Evolutionary conservation across 2,329 filamentous ascomycete species (phyloP).

Genomic region (Aspergillus aculeatinus): DNA sequence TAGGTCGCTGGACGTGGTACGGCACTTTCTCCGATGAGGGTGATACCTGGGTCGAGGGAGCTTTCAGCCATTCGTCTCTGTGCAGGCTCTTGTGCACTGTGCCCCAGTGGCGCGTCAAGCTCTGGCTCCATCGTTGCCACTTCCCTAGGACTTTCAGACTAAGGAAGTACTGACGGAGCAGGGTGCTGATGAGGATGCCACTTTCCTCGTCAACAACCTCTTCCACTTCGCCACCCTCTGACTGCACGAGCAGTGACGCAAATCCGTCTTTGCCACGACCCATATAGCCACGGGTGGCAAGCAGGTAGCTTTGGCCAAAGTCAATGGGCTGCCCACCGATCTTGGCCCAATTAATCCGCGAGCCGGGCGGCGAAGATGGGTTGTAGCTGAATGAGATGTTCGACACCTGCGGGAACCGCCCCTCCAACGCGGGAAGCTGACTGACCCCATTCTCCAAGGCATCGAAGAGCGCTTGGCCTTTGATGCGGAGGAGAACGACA

Average conservation of each 20-base stretch:
- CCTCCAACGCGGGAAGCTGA: slow-evolving; percentile 78
- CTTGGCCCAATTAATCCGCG: slow-evolving; percentile 62
- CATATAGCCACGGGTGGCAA: slow-evolving; percentile 88
- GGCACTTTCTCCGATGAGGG: slow-evolving; percentile 28
- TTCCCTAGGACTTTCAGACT: slow-evolving; percentile 75
- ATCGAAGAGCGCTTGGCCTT: slow-evolving; percentile 70
- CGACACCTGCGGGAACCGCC: slow-evolving; percentile 80
- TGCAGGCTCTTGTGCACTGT: slow-evolving; percentile 63
- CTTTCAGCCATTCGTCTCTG: slow-evolving; percentile 50
- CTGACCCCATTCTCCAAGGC: slow-evolving; percentile 83
- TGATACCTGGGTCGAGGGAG: slow-evolving; percentile 36
- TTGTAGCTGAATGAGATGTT: slow-evolving; percentile 77
- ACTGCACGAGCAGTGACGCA: slow-evolving; percentile 69
- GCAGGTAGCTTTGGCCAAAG: slow-evolving; percentile 62
- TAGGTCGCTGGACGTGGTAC: slow-evolving; percentile 19
- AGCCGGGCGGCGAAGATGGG: slow-evolving; percentile 58
- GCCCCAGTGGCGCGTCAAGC: slow-evolving; percentile 65
- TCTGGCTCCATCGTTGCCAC: slow-evolving; percentile 70
- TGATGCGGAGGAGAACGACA: slow-evolving; percentile 72
- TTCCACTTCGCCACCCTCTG: slow-evolving; percentile 72
- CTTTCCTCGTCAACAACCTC: slow-evolving; percentile 84
- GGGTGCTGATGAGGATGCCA: slow-evolving; percentile 79
- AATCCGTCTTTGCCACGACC: slow-evolving; percentile 84
- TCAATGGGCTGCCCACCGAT: slow-evolving; percentile 65
- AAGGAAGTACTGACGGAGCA: slow-evolving; percentile 90